Evolutionary conservation across 495 filamentous ascomycete genomes (phyloP).

Genomic region (Annulohypoxylon bovei): DNA sequence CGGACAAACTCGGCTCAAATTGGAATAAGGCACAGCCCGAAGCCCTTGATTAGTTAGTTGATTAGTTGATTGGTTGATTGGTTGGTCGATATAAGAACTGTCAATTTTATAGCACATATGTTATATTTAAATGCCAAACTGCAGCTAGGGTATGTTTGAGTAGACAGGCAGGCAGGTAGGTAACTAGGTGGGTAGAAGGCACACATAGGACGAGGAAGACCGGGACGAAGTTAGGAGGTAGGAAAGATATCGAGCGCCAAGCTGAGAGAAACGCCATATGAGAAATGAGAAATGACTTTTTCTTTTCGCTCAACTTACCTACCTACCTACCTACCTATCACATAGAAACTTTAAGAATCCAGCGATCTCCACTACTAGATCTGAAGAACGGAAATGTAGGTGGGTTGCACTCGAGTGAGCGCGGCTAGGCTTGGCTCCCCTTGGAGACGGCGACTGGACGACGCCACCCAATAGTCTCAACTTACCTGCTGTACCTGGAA

Average conservation of each 20-base stretch:
- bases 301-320: conserved; percentile 2
- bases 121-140: background rate
- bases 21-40: background rate
- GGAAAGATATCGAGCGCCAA: conserved; percentile 12
- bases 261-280: conserved; percentile 20
- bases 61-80: too few relatives aligned
- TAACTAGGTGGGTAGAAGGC: too few relatives aligned
- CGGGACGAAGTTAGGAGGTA: background rate
- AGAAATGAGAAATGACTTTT: background rate
- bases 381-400: background rate
- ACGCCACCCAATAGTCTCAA: conserved; percentile 31
- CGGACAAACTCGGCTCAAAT: background rate
- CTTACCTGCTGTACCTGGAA: background rate
- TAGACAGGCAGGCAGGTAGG: too few relatives aligned
- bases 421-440: conserved; percentile 22
- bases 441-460: background rate
- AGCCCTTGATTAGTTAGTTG: background rate
- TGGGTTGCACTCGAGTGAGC: conserved; percentile 14
- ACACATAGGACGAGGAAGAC: background rate
- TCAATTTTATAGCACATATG: background rate
- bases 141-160: background rate
- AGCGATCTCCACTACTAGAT: background rate
- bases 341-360: background rate
- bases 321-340: background rate
- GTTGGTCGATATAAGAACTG: background rate